phyloP scores from a whole-genome alignment of 2,329 filamentous ascomycete genomes.

The Knufia fluminis region DNA sequence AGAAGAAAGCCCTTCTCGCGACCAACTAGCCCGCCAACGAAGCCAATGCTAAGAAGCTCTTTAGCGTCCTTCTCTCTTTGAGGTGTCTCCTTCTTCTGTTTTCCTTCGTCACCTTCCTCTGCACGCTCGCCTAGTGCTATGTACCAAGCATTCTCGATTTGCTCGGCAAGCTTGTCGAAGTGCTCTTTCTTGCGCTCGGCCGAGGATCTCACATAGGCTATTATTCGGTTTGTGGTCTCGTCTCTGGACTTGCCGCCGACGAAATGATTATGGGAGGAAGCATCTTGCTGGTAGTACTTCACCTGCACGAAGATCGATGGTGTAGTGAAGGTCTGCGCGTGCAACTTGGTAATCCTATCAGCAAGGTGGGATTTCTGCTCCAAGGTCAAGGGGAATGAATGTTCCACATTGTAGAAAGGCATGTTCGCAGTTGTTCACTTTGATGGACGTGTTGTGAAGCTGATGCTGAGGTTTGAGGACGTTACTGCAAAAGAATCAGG shows the following conservation, averaged over 20 bases:
- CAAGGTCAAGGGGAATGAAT: slow-evolving; percentile 17
- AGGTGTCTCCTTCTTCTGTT: slow-evolving; percentile 2
- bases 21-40: slow-evolving; percentile 17
- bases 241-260: slow-evolving; percentile 12
- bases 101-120: not conserved
- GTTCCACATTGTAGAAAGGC: slow-evolving; percentile 19
- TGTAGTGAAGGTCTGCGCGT: slow-evolving; percentile 18
- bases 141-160: slow-evolving; percentile 19
- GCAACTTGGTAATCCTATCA: slow-evolving; percentile 16
- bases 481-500: too few species aligned
- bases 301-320: slow-evolving; percentile 21
- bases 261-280: slow-evolving; percentile 11
- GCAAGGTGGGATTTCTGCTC: slow-evolving; percentile 18
- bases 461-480: too few species aligned
- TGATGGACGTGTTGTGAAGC: too few species aligned
- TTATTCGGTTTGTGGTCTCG: slow-evolving; percentile 10
- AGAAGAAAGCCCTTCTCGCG: slow-evolving; percentile 18
- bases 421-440: slow-evolving; percentile 4
- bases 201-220: slow-evolving; percentile 10
- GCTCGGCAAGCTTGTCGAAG: slow-evolving; percentile 18
- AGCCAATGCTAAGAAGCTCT: slow-evolving; percentile 16
- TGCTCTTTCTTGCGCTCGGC: slow-evolving; percentile 15
- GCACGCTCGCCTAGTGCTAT: slow-evolving; percentile 11
- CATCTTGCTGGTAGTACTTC: slow-evolving; percentile 16
- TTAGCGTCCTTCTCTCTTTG: slow-evolving; percentile 8